Base-by-base conservation (phyloP, 2,329 filamentous ascomycete genomes). In the Scortechinia acanthostroma region DNA sequence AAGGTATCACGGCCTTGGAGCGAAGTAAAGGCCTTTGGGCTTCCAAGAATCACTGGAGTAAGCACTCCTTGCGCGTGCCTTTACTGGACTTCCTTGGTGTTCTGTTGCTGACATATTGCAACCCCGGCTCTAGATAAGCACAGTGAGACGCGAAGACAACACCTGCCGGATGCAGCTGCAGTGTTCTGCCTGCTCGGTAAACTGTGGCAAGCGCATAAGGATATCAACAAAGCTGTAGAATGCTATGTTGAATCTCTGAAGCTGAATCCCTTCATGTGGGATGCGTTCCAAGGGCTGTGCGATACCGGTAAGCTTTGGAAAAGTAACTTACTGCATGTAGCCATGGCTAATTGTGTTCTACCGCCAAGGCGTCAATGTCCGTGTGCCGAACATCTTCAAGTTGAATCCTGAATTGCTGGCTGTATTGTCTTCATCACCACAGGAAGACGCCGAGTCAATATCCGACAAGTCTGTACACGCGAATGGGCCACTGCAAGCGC, bases 221-320 rank as follows among this genome's bases (percentile, higher is more conserved):
- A 71, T 40, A 73, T 74, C 46, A 40, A 40, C 35, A 80, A 78
- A 53, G 80, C 81, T 23, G 75, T 82, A 21, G 79, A 84, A 52
- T 79, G 71, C 56, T 85, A 77, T 55, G 75, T 80, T 22, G 77
- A 81, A 49, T 71, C 80, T 30, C 66, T 86, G 49, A 83, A 81
- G 60, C 58, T 79, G 48, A 86, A 86, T 54, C 80, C 82, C 2
- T 84, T 85, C 65, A 78, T 83, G 64, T 86, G 82, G 81, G 82
- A 86, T 62, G 79, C 80, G 1, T 85, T 84, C 52, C 67, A 74
- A n/a, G 78, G 76, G 2, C 65, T 86, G n/a, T 83, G 79, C 55
- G 78, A 83, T 51, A 73, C 48, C 75, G 73, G 35, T 40, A 19
- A 40, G 35, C 25, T 30, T 30, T 30, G 25, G 25, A n/a, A 30